phyloP scores from a whole-genome alignment of 345 rosid species.

The Passiflora organensis region DNA sequence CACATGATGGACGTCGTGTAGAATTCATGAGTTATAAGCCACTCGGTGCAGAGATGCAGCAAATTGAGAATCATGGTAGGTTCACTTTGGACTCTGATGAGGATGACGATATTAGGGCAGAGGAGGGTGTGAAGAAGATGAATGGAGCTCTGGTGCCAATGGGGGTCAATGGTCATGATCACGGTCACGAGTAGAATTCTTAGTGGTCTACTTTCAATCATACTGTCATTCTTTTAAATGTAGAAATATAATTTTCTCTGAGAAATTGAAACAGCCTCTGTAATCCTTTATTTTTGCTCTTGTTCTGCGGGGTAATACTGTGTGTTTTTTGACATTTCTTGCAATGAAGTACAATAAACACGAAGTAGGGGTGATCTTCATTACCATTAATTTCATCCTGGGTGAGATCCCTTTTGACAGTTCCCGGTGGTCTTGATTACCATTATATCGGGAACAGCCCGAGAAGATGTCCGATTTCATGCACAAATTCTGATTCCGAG shows the following conservation, averaged over 20 bases:
- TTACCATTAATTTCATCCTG: too few relatives aligned
- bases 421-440: too few relatives aligned
- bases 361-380: too few relatives aligned
- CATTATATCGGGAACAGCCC: too few relatives aligned
- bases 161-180: slow-evolving; percentile 49
- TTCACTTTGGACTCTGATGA: slow-evolving; percentile 81
- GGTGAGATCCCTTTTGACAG: too few relatives aligned
- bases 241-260: neutral
- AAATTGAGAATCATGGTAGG: slow-evolving; percentile 33
- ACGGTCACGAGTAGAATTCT: slow-evolving; percentile 36
- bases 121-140: slow-evolving; percentile 18
- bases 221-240: neutral
- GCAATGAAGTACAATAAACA: neutral
- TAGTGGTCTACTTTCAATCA: neutral
- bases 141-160: slow-evolving; percentile 25
- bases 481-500: neutral
- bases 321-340: too few relatives aligned
- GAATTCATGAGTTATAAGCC: slow-evolving; percentile 50
- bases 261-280: neutral
- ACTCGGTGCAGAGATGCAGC: slow-evolving; percentile 56
- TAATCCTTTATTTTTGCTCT: too few relatives aligned
- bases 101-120: slow-evolving; percentile 48
- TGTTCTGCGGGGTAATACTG: too few relatives aligned
- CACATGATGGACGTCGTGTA: slow-evolving; percentile 33
- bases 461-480: neutral